Conservation (phyloP, 768 basidiomycete species). For the Imleria badia region DNA sequence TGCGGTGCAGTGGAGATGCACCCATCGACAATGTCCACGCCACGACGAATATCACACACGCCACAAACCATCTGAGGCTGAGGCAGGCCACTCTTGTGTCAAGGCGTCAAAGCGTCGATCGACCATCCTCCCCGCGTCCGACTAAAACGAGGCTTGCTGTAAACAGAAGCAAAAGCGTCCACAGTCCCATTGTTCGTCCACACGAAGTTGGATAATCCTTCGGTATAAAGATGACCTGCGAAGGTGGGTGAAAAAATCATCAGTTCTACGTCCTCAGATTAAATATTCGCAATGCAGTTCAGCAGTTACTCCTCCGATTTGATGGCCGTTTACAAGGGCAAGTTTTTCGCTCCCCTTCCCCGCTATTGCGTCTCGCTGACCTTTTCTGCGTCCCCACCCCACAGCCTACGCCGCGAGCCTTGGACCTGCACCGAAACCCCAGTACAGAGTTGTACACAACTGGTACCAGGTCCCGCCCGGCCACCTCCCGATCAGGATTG, state of each 20-base stretch:
- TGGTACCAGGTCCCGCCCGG: conserved; percentile 10
- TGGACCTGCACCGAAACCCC: not conserved
- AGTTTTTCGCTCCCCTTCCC: not conserved
- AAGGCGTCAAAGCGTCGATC: not conserved
- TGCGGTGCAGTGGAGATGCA: not conserved
- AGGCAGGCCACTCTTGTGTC: not conserved
- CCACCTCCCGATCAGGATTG: conserved; percentile 15
- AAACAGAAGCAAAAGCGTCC: not conserved
- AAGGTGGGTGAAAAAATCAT: conserved; percentile 5
- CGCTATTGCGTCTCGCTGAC: not conserved
- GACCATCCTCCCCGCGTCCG: not conserved
- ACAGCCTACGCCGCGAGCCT: conserved; percentile 13
- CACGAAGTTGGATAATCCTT: not conserved
- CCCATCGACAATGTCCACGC: not conserved
- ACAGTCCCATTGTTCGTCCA: conserved; percentile 1
- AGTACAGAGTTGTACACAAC: conserved; percentile 10
- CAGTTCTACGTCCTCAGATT: not conserved
- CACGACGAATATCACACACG: not conserved
- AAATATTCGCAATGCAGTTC: conserved; percentile 1
- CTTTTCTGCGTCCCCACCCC: not conserved
- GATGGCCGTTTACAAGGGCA: conserved; percentile 6
- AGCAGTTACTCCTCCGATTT: conserved; percentile 7
- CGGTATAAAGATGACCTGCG: conserved; percentile 6
- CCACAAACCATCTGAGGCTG: not conserved
- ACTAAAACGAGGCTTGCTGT: not conserved